phyloP scores from a whole-genome alignment of 1,284 basidiomycete species.

The Rhodotorula mucilaginosa region DNA sequence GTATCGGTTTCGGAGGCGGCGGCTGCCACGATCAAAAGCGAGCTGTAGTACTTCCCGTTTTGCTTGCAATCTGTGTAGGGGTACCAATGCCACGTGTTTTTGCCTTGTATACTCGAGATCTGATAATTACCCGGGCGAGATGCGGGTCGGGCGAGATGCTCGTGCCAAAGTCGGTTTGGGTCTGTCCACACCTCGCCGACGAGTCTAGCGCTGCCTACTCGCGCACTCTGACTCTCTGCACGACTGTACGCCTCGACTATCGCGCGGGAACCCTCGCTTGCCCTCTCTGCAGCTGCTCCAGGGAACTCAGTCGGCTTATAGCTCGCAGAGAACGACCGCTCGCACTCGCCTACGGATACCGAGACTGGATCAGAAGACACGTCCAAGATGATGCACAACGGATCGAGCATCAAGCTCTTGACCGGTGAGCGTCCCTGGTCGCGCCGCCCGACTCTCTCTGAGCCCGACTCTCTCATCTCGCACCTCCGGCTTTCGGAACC shows the following conservation, averaged over 20 bases:
- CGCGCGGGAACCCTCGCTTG: background rate
- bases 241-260: background rate
- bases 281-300: background rate
- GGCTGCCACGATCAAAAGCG: slow-evolving; percentile 9
- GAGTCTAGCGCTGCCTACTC: too few relatives aligned
- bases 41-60: background rate
- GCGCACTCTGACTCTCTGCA: too few relatives aligned
- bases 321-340: background rate
- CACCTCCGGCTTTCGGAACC: too few relatives aligned
- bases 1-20: slow-evolving; percentile 1
- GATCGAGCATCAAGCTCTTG: slow-evolving; percentile 88
- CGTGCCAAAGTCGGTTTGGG: too few relatives aligned
- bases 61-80: background rate
- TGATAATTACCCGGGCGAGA: background rate
- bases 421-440: slow-evolving; percentile 62
- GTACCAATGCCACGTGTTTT: background rate
- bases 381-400: slow-evolving; percentile 60
- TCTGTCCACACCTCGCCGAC: too few relatives aligned
- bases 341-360: background rate
- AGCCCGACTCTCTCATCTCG: background rate
- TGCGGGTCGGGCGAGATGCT: too few relatives aligned
- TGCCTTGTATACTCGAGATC: background rate
- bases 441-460: background rate
- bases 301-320: background rate
- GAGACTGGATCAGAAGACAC: background rate